Conservation (phyloP, 2,329 filamentous ascomycete genomes). For the Ceratocystis destructans region DNA sequence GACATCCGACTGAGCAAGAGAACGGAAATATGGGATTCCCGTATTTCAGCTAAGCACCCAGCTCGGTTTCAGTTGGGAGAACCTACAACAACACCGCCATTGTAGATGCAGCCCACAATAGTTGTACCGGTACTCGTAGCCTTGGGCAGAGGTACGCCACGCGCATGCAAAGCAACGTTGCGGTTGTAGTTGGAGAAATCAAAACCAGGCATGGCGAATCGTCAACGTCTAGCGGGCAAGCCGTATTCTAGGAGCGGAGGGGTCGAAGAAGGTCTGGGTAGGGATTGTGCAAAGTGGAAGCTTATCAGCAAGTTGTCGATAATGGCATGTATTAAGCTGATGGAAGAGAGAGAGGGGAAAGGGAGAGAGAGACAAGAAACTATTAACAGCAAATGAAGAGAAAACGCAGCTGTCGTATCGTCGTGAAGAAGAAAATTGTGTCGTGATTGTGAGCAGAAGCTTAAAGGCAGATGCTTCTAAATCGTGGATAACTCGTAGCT, state of each 20-base stretch:
- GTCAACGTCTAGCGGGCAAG: not conserved
- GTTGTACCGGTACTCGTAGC: constrained; percentile 97
- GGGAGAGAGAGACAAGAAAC: not conserved
- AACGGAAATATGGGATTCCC: too few relatives aligned
- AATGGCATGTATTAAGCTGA: constrained; percentile 2
- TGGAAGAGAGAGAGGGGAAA: not conserved
- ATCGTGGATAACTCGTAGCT: not conserved
- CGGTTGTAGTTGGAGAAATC: constrained; percentile 99
- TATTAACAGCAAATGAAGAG: not conserved
- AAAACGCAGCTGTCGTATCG: not conserved
- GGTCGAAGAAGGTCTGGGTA: constrained; percentile 22
- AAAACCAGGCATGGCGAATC: constrained; percentile 77
- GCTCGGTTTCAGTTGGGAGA: constrained; percentile 10
- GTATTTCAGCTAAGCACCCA: not conserved
- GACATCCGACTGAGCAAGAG: not conserved
- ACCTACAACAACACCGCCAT: constrained; percentile 86
- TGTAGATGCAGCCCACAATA: constrained; percentile 92
- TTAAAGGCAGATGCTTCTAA: not conserved
- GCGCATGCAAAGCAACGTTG: constrained; percentile 88
- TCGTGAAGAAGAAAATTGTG: constrained; percentile 16
- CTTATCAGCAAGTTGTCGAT: not conserved
- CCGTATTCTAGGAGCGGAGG: not conserved
- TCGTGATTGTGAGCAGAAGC: constrained; percentile 19
- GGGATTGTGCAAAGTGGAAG: constrained; percentile 14
- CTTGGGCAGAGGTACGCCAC: constrained; percentile 88